A percentile compares a stretch with the other conserved stretches of the same genome.
These are phyloP conservation scores for Tribonema minus DNA, from an alignment of 108 stramenopile genomes.

Conservation along the genomic window DNA sequence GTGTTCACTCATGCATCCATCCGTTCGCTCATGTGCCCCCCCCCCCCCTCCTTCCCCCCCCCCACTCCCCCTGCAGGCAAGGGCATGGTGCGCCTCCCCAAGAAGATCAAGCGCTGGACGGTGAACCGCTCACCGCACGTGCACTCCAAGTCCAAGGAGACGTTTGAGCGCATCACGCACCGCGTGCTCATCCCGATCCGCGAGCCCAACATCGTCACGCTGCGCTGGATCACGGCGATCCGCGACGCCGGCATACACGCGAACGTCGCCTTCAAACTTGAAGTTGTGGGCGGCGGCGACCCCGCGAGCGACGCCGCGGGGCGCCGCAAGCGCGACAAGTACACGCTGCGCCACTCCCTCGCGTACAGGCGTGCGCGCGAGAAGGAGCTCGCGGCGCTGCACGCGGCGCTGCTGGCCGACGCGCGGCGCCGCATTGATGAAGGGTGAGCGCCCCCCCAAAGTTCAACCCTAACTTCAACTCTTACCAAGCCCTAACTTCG, in stretches of 20 bases:
- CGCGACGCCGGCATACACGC: background rate
- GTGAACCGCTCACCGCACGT: background rate
- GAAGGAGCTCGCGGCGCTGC: no score
- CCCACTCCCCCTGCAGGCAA: no score
- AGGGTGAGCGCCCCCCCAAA: no score
- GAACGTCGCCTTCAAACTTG: background rate
- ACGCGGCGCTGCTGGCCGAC: no score
- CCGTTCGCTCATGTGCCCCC: no score
- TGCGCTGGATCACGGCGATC: background rate
- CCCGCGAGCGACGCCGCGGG: background rate
- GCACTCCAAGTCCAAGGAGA: background rate
- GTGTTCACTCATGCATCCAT: no score
- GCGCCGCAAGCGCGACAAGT: background rate
- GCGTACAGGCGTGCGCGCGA: no score
- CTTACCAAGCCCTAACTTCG: no score
- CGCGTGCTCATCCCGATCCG: background rate
- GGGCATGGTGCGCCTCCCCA: background rate
- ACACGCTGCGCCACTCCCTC: no score
- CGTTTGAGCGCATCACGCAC: background rate
- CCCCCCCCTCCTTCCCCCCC: no score
- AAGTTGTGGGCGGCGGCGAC: background rate
- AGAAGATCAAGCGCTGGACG: background rate
- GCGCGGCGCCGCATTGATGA: no score
- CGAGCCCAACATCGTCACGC: background rate
- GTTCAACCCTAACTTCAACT: no score